Evolutionary conservation across 331 rosid species (phyloP).

Genomic region (Malus hybrid): DNA sequence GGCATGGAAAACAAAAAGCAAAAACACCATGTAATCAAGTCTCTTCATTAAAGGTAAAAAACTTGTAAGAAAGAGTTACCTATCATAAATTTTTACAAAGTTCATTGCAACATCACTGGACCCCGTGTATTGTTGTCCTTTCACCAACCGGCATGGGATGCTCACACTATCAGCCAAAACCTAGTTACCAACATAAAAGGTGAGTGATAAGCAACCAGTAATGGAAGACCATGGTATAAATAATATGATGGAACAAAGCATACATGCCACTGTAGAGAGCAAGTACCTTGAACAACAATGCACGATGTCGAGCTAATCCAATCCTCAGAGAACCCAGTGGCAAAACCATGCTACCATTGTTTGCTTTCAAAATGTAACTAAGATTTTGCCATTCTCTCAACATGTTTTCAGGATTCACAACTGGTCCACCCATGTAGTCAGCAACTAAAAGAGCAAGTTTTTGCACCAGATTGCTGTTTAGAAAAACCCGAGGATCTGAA

Average conservation of each 20-base stretch:
- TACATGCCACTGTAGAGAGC: neutral
- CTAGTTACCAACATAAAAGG: constrained; percentile 24
- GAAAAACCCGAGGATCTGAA: constrained; percentile 39
- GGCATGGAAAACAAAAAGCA: constrained; percentile 2
- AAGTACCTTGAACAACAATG: constrained; percentile 89
- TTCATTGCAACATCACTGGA: constrained; percentile 81
- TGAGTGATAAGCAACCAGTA: constrained; percentile 6
- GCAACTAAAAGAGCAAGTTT: constrained; percentile 86
- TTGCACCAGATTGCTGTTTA: constrained; percentile 50
- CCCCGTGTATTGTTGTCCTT: constrained; percentile 82
- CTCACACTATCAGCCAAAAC: constrained; percentile 89
- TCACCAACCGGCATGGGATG: constrained; percentile 84
- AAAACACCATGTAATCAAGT: constrained; percentile 3
- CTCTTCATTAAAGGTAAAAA: constrained; percentile 10
- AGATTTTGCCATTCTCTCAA: constrained; percentile 75
- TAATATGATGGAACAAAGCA: neutral
- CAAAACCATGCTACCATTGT: constrained; percentile 86
- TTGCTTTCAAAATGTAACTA: constrained; percentile 64
- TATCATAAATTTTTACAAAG: constrained; percentile 73
- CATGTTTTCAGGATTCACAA: constrained; percentile 70
- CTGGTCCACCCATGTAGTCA: constrained; percentile 92
- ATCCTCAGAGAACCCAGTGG: constrained; percentile 89
- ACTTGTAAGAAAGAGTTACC: constrained; percentile 42
- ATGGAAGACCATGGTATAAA: neutral
- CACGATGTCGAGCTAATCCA: constrained; percentile 98